Base-by-base conservation (phyloP, 176 grass and related monocot species). In the Oryza rufipogon region DNA sequence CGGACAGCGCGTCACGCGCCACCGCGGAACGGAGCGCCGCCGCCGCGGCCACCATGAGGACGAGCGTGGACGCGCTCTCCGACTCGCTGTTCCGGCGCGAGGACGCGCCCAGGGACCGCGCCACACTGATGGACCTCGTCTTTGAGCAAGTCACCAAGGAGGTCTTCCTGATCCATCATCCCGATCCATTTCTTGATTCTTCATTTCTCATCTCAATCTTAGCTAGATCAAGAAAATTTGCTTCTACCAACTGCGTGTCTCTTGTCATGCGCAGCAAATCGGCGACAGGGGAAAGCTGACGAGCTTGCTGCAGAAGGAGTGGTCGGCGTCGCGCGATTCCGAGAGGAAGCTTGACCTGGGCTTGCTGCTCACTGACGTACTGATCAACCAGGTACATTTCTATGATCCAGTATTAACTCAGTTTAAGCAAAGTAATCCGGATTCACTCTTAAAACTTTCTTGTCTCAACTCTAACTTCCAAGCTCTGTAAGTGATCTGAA, bases 111-210 rank as follows among this genome's bases (percentile, higher is more conserved):
- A 64, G 82, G 79, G 82, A 88, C 52, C 81, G 47, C 42, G 80
- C 76, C 85, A 87, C 89, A 64, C 81, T 91, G 22, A 84, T 81
- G 89, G 90, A 91, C 86, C 78, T 91, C 82, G 71, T 91, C 70
- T 91, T 88, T 22, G 90, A 91, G 90, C 86, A 91, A 68, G 82
- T 88, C 78, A 88, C 86, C 77, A 91, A 91, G 49, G 90, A 86
- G 90, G 90, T 91, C 14, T 65, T 11, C 61, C 33, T 6, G 39
- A 41, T 41, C 9, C n/a, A 17, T 75, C 71, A 71, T 63, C 54
- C 6, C 7, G 23, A 3, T 36, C 25, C 67, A 48, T 39, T 54
- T 44, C 30, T 75, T 20, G 52, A 56, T 58, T 52, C 4, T 16
- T 70, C n/a, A 17, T 44, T 0, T 60, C 33, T 2, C 17, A 52